Evolutionary conservation across 768 basidiomycete species (phyloP), one percentile per base, ranked within the genome.

Genomic region (Xerocomus spinulosus): DNA sequence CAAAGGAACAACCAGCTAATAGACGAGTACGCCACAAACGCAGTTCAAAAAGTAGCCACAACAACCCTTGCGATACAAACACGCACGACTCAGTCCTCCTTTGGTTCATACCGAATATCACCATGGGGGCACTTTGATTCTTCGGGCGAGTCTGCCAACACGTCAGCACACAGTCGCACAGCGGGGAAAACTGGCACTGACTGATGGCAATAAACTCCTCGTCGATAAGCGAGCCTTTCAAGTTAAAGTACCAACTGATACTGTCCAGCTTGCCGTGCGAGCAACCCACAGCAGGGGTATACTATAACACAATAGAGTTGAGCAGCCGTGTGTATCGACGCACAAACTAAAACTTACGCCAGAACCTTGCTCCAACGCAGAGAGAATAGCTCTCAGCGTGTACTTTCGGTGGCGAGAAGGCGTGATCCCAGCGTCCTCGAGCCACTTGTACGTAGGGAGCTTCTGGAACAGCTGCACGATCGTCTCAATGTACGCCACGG

Each of bases 391-490:
- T 5, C 74, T 64, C n/a, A 85, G 71, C 0, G 79, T 81, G 63
- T 80, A 81, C 0, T 80, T 83, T 49, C 63, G 64, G 45, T 67
- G 68, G 4, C 65, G 60, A 5, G 75, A 76, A 3, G 90, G 91
- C 4, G 77, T 78, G 56, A 92, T 92, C n/a, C 87, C 88, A 9
- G 75, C 82, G n/a, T 76, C 67, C 8, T 71, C 67, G 21, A 93
- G 80, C 79, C 79, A 88, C 12, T 77, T 70, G 66, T 81, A 90
- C 3, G 90, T 90, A 0, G 87, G 85, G 17, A 91, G 78, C 2
- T 72, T 73, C 78, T 78, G 58, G 72, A 83, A 85, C 17, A 85
- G 64, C 20, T 66, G 71, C 44, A 85, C 81, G 3, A 80, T 74
- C 8, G 52, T 70, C 49, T 78, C 56, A 68, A 84, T 85, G 68